A percentile compares a stretch with the other conserved stretches of the same genome.
Evolutionary conservation across 176 grass and related monocot genomes (phyloP).

Genomic region (Aechmea fasciata): DNA sequence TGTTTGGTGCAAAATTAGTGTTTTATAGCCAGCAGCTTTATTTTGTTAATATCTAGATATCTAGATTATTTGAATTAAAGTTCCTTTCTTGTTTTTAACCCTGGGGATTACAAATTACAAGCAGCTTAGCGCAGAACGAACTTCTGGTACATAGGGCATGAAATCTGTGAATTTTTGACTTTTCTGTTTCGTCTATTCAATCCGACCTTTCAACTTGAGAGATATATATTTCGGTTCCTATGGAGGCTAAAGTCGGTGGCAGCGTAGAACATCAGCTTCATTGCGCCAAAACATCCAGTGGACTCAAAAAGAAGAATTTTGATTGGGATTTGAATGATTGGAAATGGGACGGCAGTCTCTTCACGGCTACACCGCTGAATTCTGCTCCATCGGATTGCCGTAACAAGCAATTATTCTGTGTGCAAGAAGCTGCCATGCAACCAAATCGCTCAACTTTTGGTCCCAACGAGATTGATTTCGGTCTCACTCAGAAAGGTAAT

Average conservation of each 20-base stretch:
- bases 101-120: no score
- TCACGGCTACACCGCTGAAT: conserved; percentile 30
- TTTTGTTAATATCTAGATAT: no score
- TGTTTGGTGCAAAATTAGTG: no score
- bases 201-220: background rate
- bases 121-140: no score
- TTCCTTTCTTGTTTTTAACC: no score
- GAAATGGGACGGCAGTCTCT: conserved; percentile 41
- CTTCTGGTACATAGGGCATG: no score
- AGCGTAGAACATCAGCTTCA: conserved; percentile 1
- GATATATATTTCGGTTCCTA: background rate
- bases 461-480: conserved; percentile 20
- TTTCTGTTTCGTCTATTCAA: no score
- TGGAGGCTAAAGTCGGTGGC: conserved; percentile 15
- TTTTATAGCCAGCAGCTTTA: no score
- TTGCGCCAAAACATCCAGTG: conserved; percentile 13
- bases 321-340: conserved; percentile 53
- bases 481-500: conserved; percentile 4
- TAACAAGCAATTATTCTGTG: conserved; percentile 25
- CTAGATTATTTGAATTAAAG: no score
- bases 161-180: no score
- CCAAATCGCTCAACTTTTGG: no score
- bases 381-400: conserved; percentile 4
- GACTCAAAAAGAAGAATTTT: conserved; percentile 24
- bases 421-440: background rate